Conservation (phyloP, 805 yeast species). For the Metschnikowia chrysomelidarum region DNA sequence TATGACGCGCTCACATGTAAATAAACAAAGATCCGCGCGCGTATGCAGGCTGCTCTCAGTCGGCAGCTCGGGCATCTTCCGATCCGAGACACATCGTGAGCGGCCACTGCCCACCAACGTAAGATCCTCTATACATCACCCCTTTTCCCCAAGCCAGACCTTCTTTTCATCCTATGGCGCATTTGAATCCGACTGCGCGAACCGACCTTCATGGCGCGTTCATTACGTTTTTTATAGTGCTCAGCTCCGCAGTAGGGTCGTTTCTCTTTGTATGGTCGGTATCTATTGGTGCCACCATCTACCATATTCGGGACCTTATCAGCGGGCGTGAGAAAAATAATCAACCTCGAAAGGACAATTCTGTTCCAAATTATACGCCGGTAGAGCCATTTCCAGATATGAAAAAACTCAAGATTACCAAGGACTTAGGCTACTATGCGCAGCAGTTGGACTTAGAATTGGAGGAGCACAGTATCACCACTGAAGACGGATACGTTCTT, state of each 20-base stretch:
- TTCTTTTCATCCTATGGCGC: constrained; percentile 4
- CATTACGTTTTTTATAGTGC: constrained; percentile 20
- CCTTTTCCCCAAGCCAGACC: neutral
- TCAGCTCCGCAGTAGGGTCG: constrained; percentile 29
- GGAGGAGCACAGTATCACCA: constrained; percentile 56
- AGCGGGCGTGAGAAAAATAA: constrained; percentile 30
- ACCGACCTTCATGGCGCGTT: constrained; percentile 22
- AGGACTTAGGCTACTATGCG: constrained; percentile 67
- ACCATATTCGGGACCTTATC: constrained; percentile 29
- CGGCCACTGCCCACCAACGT: neutral
- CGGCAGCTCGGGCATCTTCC: constrained; percentile 1
- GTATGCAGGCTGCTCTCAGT: neutral
- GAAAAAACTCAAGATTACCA: constrained; percentile 30
- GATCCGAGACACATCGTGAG: neutral
- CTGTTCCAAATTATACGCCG: constrained; percentile 27
- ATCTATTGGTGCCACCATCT: constrained; percentile 27
- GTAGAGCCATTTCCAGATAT: constrained; percentile 36
- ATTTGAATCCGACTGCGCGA: constrained; percentile 9
- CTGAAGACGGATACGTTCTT: constrained; percentile 80
- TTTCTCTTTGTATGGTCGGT: constrained; percentile 27
- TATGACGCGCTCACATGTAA: constrained; percentile 1
- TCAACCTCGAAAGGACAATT: constrained; percentile 22
- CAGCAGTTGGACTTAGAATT: constrained; percentile 57
- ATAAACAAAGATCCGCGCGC: constrained; percentile 2
- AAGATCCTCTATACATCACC: too few relatives aligned